These are phyloP conservation scores for Nakaseomyces bracarensis DNA, from an alignment of 1,139 yeast species.

Conservation along the genomic window DNA sequence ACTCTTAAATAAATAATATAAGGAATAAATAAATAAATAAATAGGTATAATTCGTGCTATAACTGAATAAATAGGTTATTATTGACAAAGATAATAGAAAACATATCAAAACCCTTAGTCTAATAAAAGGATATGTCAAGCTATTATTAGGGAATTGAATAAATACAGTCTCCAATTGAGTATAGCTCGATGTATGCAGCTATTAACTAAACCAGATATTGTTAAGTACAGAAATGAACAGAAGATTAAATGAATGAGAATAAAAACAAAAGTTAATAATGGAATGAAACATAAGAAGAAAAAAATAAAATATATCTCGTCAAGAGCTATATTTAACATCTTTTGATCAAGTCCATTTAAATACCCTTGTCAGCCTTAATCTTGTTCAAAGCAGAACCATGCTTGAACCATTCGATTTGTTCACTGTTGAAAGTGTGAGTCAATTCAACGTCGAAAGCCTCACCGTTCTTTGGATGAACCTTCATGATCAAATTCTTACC, in stretches of 20 bases:
- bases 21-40: constrained; percentile 2
- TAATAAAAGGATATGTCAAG: constrained; percentile 2
- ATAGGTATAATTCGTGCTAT: constrained; percentile 6
- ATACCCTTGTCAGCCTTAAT: constrained; percentile 49
- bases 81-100: constrained; percentile 5
- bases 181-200: constrained; percentile 5
- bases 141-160: constrained; percentile 4
- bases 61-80: constrained; percentile 5
- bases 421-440: constrained; percentile 92
- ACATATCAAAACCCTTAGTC: constrained; percentile 5
- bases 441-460: constrained; percentile 77
- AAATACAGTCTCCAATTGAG: constrained; percentile 4
- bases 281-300: neutral
- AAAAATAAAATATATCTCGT: neutral
- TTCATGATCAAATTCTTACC: constrained; percentile 82
- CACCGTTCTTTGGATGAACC: constrained; percentile 84
- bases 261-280: neutral
- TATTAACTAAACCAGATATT: constrained; percentile 2
- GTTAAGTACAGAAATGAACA: constrained; percentile 4
- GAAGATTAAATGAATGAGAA: neutral
- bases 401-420: constrained; percentile 98
- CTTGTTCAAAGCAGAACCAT: constrained; percentile 98
- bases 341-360: neutral
- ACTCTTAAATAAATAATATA: constrained; percentile 1
- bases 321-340: neutral